Base-by-base conservation (phyloP, 1,284 basidiomycete genomes). In the Ceratobasidium papillatum region DNA sequence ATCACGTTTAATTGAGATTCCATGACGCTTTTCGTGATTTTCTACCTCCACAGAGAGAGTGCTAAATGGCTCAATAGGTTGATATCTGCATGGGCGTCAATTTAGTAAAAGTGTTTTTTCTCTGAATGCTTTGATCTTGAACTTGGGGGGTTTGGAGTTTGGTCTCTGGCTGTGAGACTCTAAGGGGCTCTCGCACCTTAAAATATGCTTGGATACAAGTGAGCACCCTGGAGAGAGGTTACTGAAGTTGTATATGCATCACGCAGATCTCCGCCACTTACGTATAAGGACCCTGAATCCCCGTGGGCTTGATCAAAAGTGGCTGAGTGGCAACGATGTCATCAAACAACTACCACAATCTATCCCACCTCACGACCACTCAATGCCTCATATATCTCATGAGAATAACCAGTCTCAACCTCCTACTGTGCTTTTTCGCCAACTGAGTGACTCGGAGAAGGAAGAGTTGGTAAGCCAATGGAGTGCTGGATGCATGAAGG, bases 241-340 rank as follows among this genome's bases (percentile, higher is more conserved):
- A n/a, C n/a, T n/a, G n/a, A n/a, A n/a, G n/a, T n/a, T n/a, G n/a
- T n/a, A n/a, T n/a, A n/a, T n/a, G n/a, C n/a, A n/a, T n/a, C n/a
- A n/a, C n/a, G n/a, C n/a, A n/a, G n/a, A n/a, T n/a, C n/a, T n/a
- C n/a, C n/a, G n/a, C n/a, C n/a, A n/a, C n/a, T n/a, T n/a, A n/a
- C n/a, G n/a, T 14, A 49, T 27, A 11, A 17, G 41, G 7, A 38
- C 12, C n/a, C 22, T 14, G 27, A 19, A 12, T 47, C 38, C 38
- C 56, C n/a, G n/a, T 59, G 34, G 32, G 8, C 49, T 8, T 4
- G 22, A 38, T 27, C 56, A 34, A 59, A 27, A 17, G 56, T 56
- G 25, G 52, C 52, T 30, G 56, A 38, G 56, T 59, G 56, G 56
- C 56, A 59, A 59, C 56, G 32, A n/a, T n/a, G n/a, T n/a, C n/a